These are phyloP conservation scores for Hypericum androsaemum DNA, from an alignment of 345 rosid genomes.

Conservation along the genomic window DNA sequence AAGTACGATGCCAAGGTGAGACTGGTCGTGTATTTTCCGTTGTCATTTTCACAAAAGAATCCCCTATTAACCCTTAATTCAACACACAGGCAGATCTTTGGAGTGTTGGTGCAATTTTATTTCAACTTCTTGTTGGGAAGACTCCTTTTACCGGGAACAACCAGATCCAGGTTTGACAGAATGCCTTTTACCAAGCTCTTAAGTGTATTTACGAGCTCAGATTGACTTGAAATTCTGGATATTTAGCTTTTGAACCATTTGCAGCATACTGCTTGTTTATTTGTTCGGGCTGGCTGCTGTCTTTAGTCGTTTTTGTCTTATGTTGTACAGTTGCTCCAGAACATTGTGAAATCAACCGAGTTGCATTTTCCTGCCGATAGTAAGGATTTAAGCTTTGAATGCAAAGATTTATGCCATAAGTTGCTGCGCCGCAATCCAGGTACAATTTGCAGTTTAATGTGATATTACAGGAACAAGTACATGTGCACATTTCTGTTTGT, in stretches of 20 bases:
- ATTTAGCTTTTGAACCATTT: too few species aligned
- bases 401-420: conserved; percentile 85
- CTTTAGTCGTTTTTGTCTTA: conserved; percentile 8
- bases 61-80: conserved; percentile 4
- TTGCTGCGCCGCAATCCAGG: conserved; percentile 90
- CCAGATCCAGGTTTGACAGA: conserved; percentile 47
- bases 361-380: conserved; percentile 61
- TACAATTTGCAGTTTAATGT: conserved; percentile 20
- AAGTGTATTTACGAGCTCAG: too few species aligned
- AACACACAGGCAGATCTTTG: conserved; percentile 56
- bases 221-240: too few species aligned
- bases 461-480: not conserved
- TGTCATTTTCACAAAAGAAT: not conserved
- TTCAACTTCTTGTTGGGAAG: conserved; percentile 59
- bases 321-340: conserved; percentile 76
- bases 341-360: conserved; percentile 69
- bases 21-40: not conserved
- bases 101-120: conserved; percentile 63
- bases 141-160: conserved; percentile 49
- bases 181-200: not conserved
- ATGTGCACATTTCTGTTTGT: too few species aligned
- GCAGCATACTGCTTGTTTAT: too few species aligned
- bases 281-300: conserved; percentile 1
- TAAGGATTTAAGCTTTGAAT: conserved; percentile 48
- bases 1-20: conserved; percentile 53